Evolutionary conservation across 208 protist genomes (phyloP).

Genomic region (Acanthamoeba rhysodes): DNA sequence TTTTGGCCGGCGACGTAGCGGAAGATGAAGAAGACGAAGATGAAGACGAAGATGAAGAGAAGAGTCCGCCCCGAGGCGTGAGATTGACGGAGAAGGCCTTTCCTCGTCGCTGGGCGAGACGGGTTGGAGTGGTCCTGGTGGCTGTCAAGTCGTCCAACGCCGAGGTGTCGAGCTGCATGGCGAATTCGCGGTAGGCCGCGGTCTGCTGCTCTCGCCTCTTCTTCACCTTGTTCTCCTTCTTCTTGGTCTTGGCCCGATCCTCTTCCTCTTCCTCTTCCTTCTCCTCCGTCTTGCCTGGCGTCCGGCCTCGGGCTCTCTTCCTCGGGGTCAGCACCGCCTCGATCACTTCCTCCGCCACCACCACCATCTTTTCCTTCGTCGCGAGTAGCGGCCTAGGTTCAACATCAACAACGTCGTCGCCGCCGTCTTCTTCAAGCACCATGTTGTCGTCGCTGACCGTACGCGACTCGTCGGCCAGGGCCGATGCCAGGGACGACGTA

Average conservation of each 20-base stretch:
- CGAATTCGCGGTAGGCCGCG: background rate
- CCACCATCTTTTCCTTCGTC: background rate
- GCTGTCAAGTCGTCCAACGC: background rate
- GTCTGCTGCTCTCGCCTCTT: background rate
- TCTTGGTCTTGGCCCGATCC: background rate
- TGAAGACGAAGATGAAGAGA: background rate
- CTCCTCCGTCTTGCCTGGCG: background rate
- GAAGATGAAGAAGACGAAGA: background rate
- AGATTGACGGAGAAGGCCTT: conserved; percentile 20
- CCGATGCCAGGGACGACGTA: background rate
- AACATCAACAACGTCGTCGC: background rate
- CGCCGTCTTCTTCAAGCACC: background rate
- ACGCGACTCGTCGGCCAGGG: background rate
- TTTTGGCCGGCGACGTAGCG: background rate
- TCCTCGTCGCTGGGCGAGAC: background rate
- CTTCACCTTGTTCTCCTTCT: background rate
- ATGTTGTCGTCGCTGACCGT: background rate
- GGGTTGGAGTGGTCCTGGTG: background rate
- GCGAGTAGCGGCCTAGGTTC: background rate
- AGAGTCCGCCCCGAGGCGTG: background rate
- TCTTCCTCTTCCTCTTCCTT: background rate
- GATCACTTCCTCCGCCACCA: background rate
- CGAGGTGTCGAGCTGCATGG: background rate
- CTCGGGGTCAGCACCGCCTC: background rate
- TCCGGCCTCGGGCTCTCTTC: background rate